These are phyloP conservation scores for Orbilia ellipsospora DNA, from an alignment of 2,329 filamentous ascomycete genomes.

Conservation along the genomic window DNA sequence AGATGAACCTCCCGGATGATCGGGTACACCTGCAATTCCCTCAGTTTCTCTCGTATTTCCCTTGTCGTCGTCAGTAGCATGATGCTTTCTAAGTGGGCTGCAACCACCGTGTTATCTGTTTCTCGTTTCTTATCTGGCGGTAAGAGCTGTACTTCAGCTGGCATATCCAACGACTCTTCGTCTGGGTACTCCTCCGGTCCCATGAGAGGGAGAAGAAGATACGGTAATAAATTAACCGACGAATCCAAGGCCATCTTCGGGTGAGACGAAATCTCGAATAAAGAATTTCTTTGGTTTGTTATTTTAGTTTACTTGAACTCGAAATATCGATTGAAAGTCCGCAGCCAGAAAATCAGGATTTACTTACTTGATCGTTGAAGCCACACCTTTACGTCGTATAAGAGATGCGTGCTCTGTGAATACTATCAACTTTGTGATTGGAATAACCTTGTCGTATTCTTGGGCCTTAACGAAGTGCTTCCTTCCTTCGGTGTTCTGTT, in stretches of 20 bases:
- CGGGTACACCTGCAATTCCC: slow-evolving; percentile 84
- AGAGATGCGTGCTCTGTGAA: slow-evolving; percentile 91
- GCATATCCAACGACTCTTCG: slow-evolving; percentile 86
- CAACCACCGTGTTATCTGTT: slow-evolving; percentile 77
- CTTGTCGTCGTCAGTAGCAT: slow-evolving; percentile 82
- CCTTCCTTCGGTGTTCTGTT: slow-evolving; percentile 76
- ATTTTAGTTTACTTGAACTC: slow-evolving; percentile 6
- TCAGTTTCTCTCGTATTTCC: slow-evolving; percentile 78
- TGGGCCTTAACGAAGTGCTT: slow-evolving; percentile 79
- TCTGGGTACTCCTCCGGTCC: slow-evolving; percentile 88
- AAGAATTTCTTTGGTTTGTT: slow-evolving; percentile 71
- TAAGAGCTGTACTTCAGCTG: slow-evolving; percentile 88
- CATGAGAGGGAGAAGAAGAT: slow-evolving; percentile 86
- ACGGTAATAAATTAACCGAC: slow-evolving; percentile 84
- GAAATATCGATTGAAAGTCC: background rate
- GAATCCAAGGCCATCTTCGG: slow-evolving; percentile 75
- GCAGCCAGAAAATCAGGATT: background rate
- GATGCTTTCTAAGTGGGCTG: slow-evolving; percentile 89
- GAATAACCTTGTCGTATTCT: slow-evolving; percentile 83
- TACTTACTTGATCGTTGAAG: slow-evolving; percentile 81
- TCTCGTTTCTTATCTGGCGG: slow-evolving; percentile 91
- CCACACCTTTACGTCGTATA: slow-evolving; percentile 91
- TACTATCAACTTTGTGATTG: slow-evolving; percentile 88
- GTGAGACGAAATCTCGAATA: slow-evolving; percentile 83
- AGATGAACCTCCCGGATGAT: slow-evolving; percentile 87